Conservation (phyloP, 805 yeast genomes). For the Yarrowia sp. region DNA sequence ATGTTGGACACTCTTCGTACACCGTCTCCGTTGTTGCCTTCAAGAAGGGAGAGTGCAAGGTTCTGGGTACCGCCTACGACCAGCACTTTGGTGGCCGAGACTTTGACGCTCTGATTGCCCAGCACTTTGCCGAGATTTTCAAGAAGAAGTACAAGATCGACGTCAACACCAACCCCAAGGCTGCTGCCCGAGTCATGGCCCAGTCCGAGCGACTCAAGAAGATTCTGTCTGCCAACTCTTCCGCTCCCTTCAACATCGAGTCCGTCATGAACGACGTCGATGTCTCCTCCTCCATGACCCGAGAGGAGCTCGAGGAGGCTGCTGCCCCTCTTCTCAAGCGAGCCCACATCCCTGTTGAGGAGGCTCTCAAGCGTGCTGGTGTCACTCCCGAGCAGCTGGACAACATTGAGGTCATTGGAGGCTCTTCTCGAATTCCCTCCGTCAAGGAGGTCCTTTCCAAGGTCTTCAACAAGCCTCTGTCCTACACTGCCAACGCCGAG, state of each 20-base stretch:
- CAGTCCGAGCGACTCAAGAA: conserved; percentile 94
- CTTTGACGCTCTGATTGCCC: conserved; percentile 88
- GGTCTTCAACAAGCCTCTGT: conserved; percentile 78
- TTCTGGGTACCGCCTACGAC: conserved; percentile 88
- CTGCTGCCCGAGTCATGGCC: conserved; percentile 84
- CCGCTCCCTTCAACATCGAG: conserved; percentile 93
- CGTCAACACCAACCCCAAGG: conserved; percentile 87
- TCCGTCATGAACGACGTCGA: conserved; percentile 97
- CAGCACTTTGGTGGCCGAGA: conserved; percentile 98
- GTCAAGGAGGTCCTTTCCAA: conserved; percentile 77
- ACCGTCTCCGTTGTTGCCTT: conserved; percentile 85
- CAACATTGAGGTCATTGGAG: conserved; percentile 94
- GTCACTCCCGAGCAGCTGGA: conserved; percentile 71
- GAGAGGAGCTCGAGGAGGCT: conserved; percentile 90
- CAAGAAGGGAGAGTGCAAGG: conserved; percentile 94
- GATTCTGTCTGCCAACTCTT: conserved; percentile 90
- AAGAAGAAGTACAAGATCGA: conserved; percentile 90
- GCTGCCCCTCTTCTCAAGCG: conserved; percentile 77
- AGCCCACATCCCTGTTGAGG: conserved; percentile 71
- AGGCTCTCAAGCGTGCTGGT: conserved; percentile 78
- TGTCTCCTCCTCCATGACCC: conserved; percentile 79
- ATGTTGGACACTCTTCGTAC: conserved; percentile 95
- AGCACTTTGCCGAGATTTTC: conserved; percentile 92
- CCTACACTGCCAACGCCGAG: conserved; percentile 96
- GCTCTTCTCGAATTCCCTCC: conserved; percentile 95